Base-by-base conservation (phyloP, 352 stramenopile genomes). In the Aphanomyces cochlioides region DNA sequence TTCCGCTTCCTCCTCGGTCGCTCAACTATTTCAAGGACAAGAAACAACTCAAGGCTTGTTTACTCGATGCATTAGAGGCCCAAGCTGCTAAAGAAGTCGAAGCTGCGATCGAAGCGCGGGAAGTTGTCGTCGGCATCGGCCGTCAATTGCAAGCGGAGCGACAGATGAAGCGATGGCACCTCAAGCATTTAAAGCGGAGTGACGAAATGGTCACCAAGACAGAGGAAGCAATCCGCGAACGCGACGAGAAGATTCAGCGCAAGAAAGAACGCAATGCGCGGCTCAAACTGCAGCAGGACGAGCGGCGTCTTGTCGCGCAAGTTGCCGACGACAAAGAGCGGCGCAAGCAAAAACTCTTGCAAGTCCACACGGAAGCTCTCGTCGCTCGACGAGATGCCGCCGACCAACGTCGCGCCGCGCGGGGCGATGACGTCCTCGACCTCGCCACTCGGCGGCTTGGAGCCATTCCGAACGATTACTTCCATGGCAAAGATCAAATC, bases 241-340 rank as follows among this genome's bases (percentile, higher is more conserved):
- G 81, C 0, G 77, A 90, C 63, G 77, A 90, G 17, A 92, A 89
- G 50, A 88, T 88, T 5, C 47, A 77, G 4, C 74, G 79, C 48
- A 79, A 82, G 43, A 87, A 85, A 66, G 82, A 90, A 43, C 74
- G 83, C 6, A 74, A 78, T 43, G 73, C 90, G 28, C 87, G 86
- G 56, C 82, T 87, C 37, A 78, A 79, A 2, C 81, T 90, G 69
- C 75, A 74, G 36, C 75, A 79, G 45, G 80, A 90, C 72, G 85
- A 92, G 72, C 77, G 77, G 41, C 66, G 73, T 37, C 47, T 90
- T 48, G 56, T 84, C 3, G 59, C 75, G 1, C 75, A 77, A 58
- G 79, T 86, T 38, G 56, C 75, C 1, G 57, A 73, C 3, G 83
- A 89, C n/a, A 57, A 72, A 17, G 69, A 78, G 39, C 84, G 82